Conservation (phyloP, 441 rosid species). For the Kokia cookei region DNA sequence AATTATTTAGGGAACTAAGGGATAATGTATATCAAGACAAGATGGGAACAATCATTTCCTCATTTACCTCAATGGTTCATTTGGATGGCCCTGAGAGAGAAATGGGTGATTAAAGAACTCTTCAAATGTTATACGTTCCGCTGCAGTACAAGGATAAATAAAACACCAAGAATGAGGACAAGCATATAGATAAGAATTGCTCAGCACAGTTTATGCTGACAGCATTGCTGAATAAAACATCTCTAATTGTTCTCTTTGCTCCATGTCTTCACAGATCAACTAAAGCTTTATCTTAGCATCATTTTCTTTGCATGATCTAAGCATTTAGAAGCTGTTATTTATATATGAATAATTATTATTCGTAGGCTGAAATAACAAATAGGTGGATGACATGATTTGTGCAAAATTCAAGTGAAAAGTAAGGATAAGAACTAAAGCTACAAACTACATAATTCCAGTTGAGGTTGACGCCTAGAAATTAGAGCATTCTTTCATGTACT, state of each 20-base stretch:
- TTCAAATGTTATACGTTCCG: conserved; percentile 72
- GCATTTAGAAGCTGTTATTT: background rate
- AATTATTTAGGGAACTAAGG: conserved; percentile 14
- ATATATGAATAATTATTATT: background rate
- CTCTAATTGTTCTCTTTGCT: background rate
- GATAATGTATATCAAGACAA: conserved; percentile 1
- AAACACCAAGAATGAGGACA: background rate
- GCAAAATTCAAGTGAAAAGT: background rate
- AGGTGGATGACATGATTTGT: background rate
- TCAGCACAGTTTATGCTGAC: background rate
- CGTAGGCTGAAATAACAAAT: background rate
- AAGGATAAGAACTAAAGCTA: background rate
- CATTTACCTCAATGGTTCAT: conserved; percentile 50
- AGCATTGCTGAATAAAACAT: background rate
- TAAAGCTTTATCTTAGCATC: background rate
- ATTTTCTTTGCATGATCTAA: background rate
- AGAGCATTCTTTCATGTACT: background rate
- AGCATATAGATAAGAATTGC: background rate
- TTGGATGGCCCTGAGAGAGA: conserved; percentile 38
- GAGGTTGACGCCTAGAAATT: background rate
- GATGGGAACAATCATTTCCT: background rate
- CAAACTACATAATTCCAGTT: background rate
- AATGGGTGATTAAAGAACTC: conserved; percentile 73
- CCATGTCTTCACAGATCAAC: background rate
- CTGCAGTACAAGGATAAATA: conserved; percentile 23